A percentile compares a stretch with the other conserved stretches of the same genome.
Evolutionary conservation across 306 rosid genomes (phyloP).

Genomic region (Trichosanthes truncata): DNA sequence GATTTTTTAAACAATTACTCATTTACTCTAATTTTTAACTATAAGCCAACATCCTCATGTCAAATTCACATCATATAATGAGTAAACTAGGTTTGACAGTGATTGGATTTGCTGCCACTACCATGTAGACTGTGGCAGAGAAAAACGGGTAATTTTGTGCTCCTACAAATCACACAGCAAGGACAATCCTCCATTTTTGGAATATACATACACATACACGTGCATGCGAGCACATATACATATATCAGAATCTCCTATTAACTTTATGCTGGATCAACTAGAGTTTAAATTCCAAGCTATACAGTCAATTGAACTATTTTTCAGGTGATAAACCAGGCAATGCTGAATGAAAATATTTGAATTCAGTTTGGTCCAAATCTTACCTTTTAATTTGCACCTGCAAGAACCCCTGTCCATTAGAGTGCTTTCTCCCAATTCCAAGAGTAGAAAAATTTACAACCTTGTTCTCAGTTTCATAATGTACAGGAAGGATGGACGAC

Average conservation of each 20-base stretch:
- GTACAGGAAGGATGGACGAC: slow-evolving; percentile 29
- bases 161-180: neutral
- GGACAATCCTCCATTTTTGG: neutral
- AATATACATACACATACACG: neutral
- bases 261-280: neutral
- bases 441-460: slow-evolving; percentile 25
- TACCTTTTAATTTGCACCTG: slow-evolving; percentile 63
- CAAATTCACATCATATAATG: neutral
- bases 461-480: slow-evolving; percentile 20
- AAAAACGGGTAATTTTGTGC: neutral
- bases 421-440: slow-evolving; percentile 39
- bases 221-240: neutral
- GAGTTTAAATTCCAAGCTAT: neutral
- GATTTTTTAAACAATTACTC: neutral
- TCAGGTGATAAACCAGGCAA: neutral
- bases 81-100: neutral
- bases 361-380: slow-evolving; percentile 12
- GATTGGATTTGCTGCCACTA: neutral
- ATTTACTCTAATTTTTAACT: neutral
- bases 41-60: neutral
- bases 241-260: neutral
- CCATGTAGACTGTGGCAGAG: neutral
- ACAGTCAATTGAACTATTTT: neutral
- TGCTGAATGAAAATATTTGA: neutral
- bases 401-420: slow-evolving; percentile 35